Conservation (phyloP, 2,329 filamentous ascomycete genomes). For the Lasiodiplodia sp. region DNA sequence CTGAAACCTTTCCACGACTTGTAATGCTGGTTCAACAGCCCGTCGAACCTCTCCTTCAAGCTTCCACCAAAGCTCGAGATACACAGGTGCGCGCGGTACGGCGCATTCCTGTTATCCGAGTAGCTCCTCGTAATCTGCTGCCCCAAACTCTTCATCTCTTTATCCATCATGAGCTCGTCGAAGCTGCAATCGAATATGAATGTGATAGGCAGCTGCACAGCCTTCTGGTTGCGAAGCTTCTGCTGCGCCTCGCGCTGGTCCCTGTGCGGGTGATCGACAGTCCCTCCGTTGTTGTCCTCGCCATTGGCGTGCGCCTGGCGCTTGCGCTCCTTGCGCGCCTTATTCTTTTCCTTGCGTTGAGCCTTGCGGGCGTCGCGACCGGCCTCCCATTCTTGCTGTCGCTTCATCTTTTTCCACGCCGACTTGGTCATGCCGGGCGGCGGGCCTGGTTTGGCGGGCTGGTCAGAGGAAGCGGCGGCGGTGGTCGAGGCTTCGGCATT, state of each 20-base stretch:
- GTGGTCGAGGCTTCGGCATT: neutral
- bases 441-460: conserved; percentile 26
- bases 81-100: conserved; percentile 74
- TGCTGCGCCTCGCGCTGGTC: conserved; percentile 35
- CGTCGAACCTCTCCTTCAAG: conserved; percentile 82
- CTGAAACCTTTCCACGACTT: conserved; percentile 79
- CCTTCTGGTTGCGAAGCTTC: conserved; percentile 39
- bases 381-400: conserved; percentile 77
- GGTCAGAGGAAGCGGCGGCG: neutral
- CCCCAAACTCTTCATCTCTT: conserved; percentile 82
- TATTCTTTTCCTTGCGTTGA: conserved; percentile 64
- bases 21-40: conserved; percentile 73
- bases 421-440: conserved; percentile 72
- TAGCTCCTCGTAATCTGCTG: conserved; percentile 88
- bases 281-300: conserved; percentile 30
- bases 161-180: conserved; percentile 86
- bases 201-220: conserved; percentile 73
- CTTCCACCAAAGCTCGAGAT: conserved; percentile 79
- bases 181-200: conserved; percentile 92
- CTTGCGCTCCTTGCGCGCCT: conserved; percentile 61
- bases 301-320: conserved; percentile 47
- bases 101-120: conserved; percentile 79
- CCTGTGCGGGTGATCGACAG: conserved; percentile 33
- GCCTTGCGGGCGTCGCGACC: conserved; percentile 65
- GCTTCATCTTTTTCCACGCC: conserved; percentile 79